phyloP scores from a whole-genome alignment of 139 green algal species.

The Picochlorum sp. region DNA sequence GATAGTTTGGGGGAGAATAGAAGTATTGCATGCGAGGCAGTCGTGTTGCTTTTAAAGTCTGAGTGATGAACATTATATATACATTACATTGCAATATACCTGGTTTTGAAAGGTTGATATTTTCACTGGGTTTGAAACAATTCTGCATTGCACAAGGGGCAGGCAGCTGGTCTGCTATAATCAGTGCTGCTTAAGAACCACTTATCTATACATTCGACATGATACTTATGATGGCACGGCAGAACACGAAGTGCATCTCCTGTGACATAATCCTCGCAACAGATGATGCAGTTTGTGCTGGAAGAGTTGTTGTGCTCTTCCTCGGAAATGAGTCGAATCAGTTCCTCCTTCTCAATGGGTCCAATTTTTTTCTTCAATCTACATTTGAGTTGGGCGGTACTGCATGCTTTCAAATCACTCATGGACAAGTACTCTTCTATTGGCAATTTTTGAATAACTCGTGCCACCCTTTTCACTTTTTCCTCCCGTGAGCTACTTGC shows the following conservation, averaged over 20 bases:
- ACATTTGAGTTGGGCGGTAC: constrained; percentile 21
- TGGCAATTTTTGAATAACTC: constrained; percentile 30
- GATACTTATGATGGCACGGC: constrained; percentile 44
- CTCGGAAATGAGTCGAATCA: constrained; percentile 21
- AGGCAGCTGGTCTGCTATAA: constrained; percentile 38
- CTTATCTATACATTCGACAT: constrained; percentile 56
- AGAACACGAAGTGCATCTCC: constrained; percentile 48
- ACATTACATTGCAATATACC: background rate
- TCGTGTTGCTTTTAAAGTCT: constrained; percentile 70
- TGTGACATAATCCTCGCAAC: constrained; percentile 43
- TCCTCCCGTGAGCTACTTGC: background rate
- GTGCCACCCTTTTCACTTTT: background rate
- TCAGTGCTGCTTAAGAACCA: constrained; percentile 51
- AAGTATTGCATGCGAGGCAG: constrained; percentile 88
- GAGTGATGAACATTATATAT: constrained; percentile 4
- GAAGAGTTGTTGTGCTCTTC: constrained; percentile 6
- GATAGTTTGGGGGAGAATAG: constrained; percentile 95
- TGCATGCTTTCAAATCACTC: constrained; percentile 30
- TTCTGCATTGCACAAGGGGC: constrained; percentile 47
- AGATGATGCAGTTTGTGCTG: constrained; percentile 40
- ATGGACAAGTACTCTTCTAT: constrained; percentile 29
- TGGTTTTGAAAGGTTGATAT: too few relatives aligned
- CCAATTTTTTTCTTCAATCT: constrained; percentile 19
- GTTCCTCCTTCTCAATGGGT: constrained; percentile 36
- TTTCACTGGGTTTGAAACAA: constrained; percentile 16